Percentiles rank a stretch among this genome's conserved stretches.
These are phyloP conservation scores for Aspergillus kassunensis DNA, from an alignment of 495 filamentous ascomycete genomes.

Conservation along the genomic window DNA sequence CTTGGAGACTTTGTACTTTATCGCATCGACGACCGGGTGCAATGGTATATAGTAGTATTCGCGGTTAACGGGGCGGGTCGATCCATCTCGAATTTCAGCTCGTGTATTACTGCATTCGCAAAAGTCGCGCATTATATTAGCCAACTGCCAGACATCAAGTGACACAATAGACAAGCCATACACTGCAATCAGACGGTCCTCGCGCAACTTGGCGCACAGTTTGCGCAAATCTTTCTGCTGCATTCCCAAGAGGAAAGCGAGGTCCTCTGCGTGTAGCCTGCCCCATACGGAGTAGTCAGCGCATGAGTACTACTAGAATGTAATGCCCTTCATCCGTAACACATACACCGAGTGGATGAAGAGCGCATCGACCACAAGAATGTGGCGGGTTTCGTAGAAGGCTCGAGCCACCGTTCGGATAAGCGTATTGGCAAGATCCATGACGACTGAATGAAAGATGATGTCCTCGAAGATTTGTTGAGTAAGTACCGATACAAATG, in stretches of 20 bases:
- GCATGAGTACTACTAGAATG: background rate
- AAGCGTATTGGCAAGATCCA: conserved; percentile 85
- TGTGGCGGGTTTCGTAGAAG: conserved; percentile 87
- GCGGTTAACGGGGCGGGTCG: conserved; percentile 72
- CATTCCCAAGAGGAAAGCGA: conserved; percentile 78
- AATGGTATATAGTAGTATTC: conserved; percentile 98
- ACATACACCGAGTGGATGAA: conserved; percentile 82
- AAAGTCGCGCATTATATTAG: background rate
- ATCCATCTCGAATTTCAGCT: conserved; percentile 71
- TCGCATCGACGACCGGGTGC: conserved; percentile 88
- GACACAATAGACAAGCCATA: conserved; percentile 35
- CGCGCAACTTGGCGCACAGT: conserved; percentile 73
- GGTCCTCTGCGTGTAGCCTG: conserved; percentile 80
- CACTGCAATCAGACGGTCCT: conserved; percentile 81
- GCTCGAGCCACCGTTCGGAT: conserved; percentile 84
- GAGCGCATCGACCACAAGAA: conserved; percentile 88
- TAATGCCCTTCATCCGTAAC: background rate
- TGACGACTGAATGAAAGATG: conserved; percentile 36
- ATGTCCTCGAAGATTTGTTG: too few relatives aligned
- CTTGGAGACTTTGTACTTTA: conserved; percentile 88
- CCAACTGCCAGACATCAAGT: background rate
- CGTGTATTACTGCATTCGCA: conserved; percentile 59
- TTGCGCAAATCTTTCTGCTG: conserved; percentile 87
- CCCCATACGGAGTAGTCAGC: conserved; percentile 7
- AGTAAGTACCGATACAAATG: too few relatives aligned